phyloP scores from a whole-genome alignment of 208 protist species.

The Phytomonas francai region DNA sequence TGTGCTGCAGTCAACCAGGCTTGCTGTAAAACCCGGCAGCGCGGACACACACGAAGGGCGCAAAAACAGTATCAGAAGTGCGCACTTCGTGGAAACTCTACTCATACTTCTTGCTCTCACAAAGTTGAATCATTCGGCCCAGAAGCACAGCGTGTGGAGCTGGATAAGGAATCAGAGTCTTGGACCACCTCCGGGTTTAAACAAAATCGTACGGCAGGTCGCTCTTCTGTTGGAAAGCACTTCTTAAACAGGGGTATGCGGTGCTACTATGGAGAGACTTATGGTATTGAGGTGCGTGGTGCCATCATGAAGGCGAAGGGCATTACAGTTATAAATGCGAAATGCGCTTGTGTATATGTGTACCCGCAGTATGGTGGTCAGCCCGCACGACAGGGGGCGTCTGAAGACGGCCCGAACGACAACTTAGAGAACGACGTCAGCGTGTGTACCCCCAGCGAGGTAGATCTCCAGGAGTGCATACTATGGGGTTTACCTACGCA shows the following conservation, averaged over 20 bases:
- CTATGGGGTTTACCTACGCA: slow-evolving; percentile 19
- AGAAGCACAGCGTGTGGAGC: neutral
- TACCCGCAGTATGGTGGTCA: slow-evolving; percentile 15
- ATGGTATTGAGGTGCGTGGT: slow-evolving; percentile 53
- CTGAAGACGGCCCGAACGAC: slow-evolving; percentile 11
- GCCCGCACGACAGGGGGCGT: neutral
- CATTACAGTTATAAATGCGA: slow-evolving; percentile 32
- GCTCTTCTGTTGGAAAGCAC: neutral
- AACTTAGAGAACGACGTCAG: neutral
- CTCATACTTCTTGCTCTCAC: neutral
- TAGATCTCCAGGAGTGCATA: slow-evolving; percentile 39
- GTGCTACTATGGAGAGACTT: slow-evolving; percentile 46
- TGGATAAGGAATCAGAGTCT: neutral
- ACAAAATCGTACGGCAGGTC: neutral
- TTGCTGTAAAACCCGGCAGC: neutral
- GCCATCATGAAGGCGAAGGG: slow-evolving; percentile 33
- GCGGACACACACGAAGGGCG: neutral
- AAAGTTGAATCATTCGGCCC: neutral
- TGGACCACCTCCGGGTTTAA: neutral
- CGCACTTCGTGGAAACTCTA: neutral
- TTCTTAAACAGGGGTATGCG: neutral
- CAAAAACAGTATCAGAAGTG: neutral
- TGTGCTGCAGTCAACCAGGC: neutral
- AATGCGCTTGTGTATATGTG: slow-evolving; percentile 52
- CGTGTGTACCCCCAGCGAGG: slow-evolving; percentile 8